Conservation (phyloP, 75 land plant genomes). For the Chamaecyparis obtusa region DNA sequence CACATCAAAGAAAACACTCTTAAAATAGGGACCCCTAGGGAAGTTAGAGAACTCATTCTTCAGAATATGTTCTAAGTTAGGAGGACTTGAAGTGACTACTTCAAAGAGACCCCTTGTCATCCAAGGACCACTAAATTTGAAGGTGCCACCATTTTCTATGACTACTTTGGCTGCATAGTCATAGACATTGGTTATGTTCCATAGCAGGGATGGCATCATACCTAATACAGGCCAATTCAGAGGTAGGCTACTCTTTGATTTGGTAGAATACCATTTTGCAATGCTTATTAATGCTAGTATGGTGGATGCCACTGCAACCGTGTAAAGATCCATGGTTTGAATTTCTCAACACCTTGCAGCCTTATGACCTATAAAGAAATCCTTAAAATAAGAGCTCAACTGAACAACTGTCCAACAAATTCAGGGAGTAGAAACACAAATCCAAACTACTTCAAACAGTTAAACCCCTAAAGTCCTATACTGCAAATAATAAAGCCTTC, state of each 20-base stretch:
- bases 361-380: neutral
- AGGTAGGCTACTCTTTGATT: neutral
- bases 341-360: neutral
- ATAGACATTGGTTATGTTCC: conserved; percentile 11
- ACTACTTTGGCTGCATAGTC: conserved; percentile 15
- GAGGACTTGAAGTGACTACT: conserved; percentile 16
- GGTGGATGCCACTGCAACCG: neutral
- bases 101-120: conserved; percentile 1
- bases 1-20: conserved; percentile 16
- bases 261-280: neutral
- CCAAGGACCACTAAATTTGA: conserved; percentile 14
- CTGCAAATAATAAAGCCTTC: too few species aligned
- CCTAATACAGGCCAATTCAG: conserved; percentile 20
- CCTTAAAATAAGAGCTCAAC: neutral
- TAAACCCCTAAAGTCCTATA: too few species aligned
- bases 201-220: conserved; percentile 18
- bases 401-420: neutral
- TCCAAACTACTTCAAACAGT: too few species aligned
- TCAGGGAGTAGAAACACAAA: too few species aligned
- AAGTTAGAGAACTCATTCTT: conserved; percentile 25
- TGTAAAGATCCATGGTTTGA: neutral
- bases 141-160: conserved; percentile 13
- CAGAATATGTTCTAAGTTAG: conserved; percentile 20
- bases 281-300: neutral
- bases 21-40: conserved; percentile 25